phyloP scores from a whole-genome alignment of 371 early-diverging fungal genomes.

The Mucor racemosus region DNA sequence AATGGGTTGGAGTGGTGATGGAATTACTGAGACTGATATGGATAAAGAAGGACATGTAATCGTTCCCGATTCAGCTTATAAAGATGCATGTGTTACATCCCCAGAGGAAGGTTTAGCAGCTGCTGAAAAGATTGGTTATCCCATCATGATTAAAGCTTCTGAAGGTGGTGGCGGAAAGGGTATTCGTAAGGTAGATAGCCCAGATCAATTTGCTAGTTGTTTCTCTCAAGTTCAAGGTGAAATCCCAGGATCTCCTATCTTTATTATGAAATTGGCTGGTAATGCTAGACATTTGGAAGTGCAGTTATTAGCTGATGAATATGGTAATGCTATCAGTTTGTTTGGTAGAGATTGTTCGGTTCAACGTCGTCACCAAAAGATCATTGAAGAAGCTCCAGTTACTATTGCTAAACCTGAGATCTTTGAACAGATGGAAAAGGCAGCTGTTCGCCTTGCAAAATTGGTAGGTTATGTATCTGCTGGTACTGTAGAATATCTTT shows the following conservation, averaged over 20 bases:
- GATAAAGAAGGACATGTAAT: conserved; percentile 74
- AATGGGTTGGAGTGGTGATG: conserved; percentile 95
- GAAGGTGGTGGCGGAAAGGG: conserved; percentile 99
- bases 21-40: conserved; percentile 69
- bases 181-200: conserved; percentile 87
- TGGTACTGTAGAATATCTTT: conserved; percentile 98
- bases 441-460: conserved; percentile 92
- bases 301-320: conserved; percentile 95
- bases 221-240: conserved; percentile 88
- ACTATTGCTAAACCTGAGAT: conserved; percentile 86
- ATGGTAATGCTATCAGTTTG: conserved; percentile 97
- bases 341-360: conserved; percentile 99
- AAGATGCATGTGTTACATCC: conserved; percentile 77
- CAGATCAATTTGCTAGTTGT: conserved; percentile 73
- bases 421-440: conserved; percentile 92
- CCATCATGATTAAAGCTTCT: conserved; percentile 98
- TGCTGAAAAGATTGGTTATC: conserved; percentile 92
- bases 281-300: conserved; percentile 98
- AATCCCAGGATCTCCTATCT: conserved; percentile 96
- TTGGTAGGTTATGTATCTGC: conserved; percentile 96
- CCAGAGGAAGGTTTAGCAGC: conserved; percentile 79
- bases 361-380: conserved; percentile 98
- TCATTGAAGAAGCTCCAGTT: conserved; percentile 96
- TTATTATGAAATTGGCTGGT: conserved; percentile 96
- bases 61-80: conserved; percentile 84